Conservation (phyloP, 2,329 filamentous ascomycete genomes). For the Corinectria fuckeliana region DNA sequence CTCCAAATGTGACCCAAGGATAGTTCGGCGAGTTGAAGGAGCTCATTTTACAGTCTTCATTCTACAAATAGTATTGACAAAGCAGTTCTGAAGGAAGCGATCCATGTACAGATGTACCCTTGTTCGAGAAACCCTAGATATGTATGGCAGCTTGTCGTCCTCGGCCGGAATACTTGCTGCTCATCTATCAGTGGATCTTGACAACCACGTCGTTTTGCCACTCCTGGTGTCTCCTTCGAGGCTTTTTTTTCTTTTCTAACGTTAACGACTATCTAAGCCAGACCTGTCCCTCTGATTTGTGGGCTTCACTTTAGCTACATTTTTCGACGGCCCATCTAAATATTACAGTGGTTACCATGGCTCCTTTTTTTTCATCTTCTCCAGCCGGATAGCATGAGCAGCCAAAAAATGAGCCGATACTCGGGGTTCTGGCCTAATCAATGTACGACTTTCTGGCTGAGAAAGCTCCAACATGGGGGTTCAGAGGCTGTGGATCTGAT, state of each 20-base stretch:
- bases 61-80: background rate
- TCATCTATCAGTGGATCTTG: slow-evolving; percentile 4
- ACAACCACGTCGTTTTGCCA: background rate
- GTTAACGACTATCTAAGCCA: background rate
- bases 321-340: background rate
- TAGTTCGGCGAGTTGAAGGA: too few species aligned
- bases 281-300: background rate
- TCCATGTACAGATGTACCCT: slow-evolving; percentile 2
- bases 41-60: too few species aligned
- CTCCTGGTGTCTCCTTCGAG: background rate
- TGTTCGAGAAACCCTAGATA: background rate
- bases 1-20: too few species aligned
- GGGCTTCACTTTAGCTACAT: background rate
- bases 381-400: background rate
- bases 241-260: slow-evolving; percentile 1
- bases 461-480: background rate
- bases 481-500: background rate
- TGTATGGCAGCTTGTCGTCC: background rate
- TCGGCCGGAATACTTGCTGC: background rate
- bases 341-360: background rate
- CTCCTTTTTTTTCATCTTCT: background rate
- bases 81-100: background rate
- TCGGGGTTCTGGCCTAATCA: background rate
- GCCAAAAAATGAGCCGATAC: background rate
- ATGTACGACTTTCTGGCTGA: background rate